Base-by-base conservation (phyloP, 1,284 basidiomycete genomes). In the Ustilago vetiveriae region DNA sequence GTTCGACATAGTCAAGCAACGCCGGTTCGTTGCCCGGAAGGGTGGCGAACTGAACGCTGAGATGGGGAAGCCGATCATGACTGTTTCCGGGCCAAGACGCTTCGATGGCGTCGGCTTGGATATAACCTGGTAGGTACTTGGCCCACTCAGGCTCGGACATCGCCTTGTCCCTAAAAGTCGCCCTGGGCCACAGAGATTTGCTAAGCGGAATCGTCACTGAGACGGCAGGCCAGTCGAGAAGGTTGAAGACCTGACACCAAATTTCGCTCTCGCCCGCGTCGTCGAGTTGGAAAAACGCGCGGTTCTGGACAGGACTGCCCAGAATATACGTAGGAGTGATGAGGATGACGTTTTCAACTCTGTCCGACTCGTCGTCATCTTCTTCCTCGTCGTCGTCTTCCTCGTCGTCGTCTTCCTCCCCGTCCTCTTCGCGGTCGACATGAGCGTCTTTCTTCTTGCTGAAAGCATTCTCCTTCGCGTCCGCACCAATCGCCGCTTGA, bases 191-290 rank as follows among this genome's bases (percentile, higher is more conserved):
- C 5, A 27, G n/a, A 0, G 19, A 13, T 0, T 19, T 3, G 3
- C 29, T 21, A 2, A 64, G 24, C 0, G 26, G 5, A n/a, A 65
- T 38, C 14, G 62, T 52, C 17, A 70, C 29, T 3, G 56, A 50
- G 26, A 70, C 36, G 17, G 52, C 29, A 2, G 67, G 67, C 56
- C 55, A 65, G 39, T 70, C 67, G 36, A 70, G 43, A 9, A 70
- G 46, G 29, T 65, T 70, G 29, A 70, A 44, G 17, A 65, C 35
- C 32, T 65, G 48, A 32, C 67, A 70, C 67, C 67, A 70, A 24
- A 54, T 29, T 16, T 70, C 67, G 35, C 44, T 51, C 2, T 32
- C 23, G 3, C 52, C 55, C 7, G 43, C 43, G 14, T 54, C 49
- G 47, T 58, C 52, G 24, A 63, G 43, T 16, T 29, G 16, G 1